phyloP scores from a whole-genome alignment of 345 rosid genomes.

The Arabis alpina region DNA sequence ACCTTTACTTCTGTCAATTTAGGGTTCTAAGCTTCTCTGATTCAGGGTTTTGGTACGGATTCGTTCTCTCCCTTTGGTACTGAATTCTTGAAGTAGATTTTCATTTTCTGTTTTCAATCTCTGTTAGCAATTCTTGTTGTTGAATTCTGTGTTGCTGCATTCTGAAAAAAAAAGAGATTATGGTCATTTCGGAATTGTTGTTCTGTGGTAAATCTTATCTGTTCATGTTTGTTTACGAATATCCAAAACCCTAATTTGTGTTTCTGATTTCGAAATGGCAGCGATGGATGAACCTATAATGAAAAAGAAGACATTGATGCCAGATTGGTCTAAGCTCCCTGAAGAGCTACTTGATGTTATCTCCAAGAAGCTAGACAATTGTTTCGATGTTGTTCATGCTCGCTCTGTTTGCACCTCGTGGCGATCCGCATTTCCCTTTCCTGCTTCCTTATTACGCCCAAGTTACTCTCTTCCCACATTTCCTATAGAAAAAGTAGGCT shows the following conservation, averaged over 20 bases:
- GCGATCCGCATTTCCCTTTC: slow-evolving; percentile 14
- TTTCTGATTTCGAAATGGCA: neutral
- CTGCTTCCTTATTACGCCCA: neutral
- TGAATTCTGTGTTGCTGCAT: too few relatives aligned
- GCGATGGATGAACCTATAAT: too few relatives aligned
- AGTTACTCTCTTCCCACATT: neutral
- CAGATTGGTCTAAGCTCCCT: slow-evolving; percentile 26
- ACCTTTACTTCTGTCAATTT: too few relatives aligned
- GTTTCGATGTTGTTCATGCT: slow-evolving; percentile 21
- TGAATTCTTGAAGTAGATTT: too few relatives aligned
- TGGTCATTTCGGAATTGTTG: neutral
- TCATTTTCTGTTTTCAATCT: too few relatives aligned
- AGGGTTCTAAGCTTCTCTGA: too few relatives aligned
- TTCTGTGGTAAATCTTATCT: neutral
- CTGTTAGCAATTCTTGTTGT: too few relatives aligned
- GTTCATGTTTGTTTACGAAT: neutral
- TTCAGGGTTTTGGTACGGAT: too few relatives aligned
- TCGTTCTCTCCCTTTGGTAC: too few relatives aligned
- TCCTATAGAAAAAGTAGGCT: neutral
- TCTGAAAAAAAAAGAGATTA: too few relatives aligned
- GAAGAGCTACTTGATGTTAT: slow-evolving; percentile 4
- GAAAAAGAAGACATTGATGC: neutral
- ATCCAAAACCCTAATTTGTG: neutral
- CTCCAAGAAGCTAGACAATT: neutral
- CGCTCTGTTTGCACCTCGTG: slow-evolving; percentile 27